Evolutionary conservation across 768 basidiomycete species (phyloP).

Genomic region (Pleurotus platypus): DNA sequence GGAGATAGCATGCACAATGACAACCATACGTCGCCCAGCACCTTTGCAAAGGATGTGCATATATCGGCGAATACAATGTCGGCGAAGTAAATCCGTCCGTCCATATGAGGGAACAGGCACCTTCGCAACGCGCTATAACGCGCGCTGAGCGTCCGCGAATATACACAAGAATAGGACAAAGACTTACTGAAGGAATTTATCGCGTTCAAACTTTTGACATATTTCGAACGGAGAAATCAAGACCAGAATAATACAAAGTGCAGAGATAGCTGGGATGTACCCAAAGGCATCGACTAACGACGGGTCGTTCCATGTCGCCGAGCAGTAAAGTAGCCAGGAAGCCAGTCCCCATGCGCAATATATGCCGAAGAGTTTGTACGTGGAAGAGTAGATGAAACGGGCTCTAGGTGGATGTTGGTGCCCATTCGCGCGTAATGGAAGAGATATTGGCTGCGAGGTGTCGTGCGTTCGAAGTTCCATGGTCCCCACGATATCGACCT

Average conservation of each 20-base stretch:
- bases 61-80: conserved; percentile 96
- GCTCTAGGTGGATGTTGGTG: neutral
- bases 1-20: conserved; percentile 84
- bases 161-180: conserved; percentile 6
- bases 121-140: conserved; percentile 61
- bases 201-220: conserved; percentile 67
- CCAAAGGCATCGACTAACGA: conserved; percentile 70
- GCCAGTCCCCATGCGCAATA: conserved; percentile 60
- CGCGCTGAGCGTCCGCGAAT: conserved; percentile 3
- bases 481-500: conserved; percentile 68
- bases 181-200: conserved; percentile 75
- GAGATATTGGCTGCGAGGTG: conserved; percentile 22
- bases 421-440: conserved; percentile 15
- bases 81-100: conserved; percentile 73
- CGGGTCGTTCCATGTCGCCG: conserved; percentile 53
- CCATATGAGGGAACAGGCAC: conserved; percentile 64
- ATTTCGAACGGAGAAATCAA: conserved; percentile 69
- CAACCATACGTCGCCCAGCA: conserved; percentile 92
- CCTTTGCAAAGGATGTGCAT: conserved; percentile 95
- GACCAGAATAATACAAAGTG: conserved; percentile 49
- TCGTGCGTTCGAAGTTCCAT: conserved; percentile 58
- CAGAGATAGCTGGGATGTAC: conserved; percentile 69
- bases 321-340: conserved; percentile 70
- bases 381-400: conserved; percentile 36
- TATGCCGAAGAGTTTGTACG: conserved; percentile 64